Evolutionary conservation across 306 rosid genomes (phyloP).

Genomic region (Cicer cuneatum): DNA sequence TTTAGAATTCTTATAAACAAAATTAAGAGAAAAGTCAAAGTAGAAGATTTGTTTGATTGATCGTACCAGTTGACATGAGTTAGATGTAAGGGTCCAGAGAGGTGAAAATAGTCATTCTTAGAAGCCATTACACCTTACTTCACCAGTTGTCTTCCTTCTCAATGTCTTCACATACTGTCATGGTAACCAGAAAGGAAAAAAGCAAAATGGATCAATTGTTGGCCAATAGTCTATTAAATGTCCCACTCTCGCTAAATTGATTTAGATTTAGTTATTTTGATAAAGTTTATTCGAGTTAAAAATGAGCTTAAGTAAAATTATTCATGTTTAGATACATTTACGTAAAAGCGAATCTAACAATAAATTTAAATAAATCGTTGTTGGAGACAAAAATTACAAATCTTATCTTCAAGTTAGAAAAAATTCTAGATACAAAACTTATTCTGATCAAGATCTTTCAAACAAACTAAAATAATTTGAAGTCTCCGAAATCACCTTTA

Average conservation of each 20-base stretch:
- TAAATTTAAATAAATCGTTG: no score
- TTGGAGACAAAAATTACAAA: no score
- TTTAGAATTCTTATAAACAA: background rate
- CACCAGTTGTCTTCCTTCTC: conserved; percentile 37
- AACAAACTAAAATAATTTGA: no score
- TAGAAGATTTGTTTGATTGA: conserved; percentile 4
- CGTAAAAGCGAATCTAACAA: no score
- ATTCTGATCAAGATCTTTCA: no score
- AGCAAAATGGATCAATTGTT: conserved; percentile 1
- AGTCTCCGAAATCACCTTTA: no score
- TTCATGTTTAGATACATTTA: no score
- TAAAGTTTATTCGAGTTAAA: no score
- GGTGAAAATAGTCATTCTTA: conserved; percentile 72
- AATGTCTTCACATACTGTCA: conserved; percentile 41
- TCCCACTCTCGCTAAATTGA: background rate
- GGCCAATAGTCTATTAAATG: conserved; percentile 2
- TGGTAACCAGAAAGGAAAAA: background rate
- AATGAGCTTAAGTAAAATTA: no score
- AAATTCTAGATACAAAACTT: no score
- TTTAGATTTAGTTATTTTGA: no score
- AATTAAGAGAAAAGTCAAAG: background rate
- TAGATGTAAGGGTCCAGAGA: conserved; percentile 80
- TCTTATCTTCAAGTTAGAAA: no score
- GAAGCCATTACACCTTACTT: conserved; percentile 60
- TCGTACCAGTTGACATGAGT: conserved; percentile 78